Evolutionary conservation across 306 rosid species (phyloP).

Genomic region (Herpetospermum pedunculosum): DNA sequence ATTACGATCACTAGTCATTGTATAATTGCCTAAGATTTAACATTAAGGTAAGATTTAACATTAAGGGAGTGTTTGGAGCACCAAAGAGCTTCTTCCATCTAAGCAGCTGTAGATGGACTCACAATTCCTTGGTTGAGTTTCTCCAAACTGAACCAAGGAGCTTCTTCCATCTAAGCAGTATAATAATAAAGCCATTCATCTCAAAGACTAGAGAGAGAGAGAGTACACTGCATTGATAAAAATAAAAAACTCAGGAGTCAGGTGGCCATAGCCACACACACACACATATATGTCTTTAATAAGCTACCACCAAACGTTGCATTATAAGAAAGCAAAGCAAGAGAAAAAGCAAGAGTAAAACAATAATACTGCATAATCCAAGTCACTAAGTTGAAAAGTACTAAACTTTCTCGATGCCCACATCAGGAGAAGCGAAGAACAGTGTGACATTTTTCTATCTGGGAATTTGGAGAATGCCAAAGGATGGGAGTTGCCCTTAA

Average conservation of each 20-base stretch:
- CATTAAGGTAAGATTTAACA: no score
- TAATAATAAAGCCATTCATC: neutral
- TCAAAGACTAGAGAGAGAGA: neutral
- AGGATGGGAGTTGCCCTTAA: slow-evolving; percentile 93
- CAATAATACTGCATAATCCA: neutral
- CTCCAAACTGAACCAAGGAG: neutral
- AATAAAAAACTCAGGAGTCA: no score
- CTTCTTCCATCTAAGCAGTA: neutral
- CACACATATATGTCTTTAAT: neutral
- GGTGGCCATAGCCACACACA: neutral
- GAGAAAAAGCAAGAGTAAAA: neutral
- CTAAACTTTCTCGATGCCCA: slow-evolving; percentile 14
- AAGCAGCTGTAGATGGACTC: no score
- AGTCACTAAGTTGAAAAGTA: slow-evolving; percentile 8
- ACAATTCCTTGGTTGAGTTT: no score
- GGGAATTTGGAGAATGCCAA: slow-evolving; percentile 60
- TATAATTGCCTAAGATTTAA: no score
- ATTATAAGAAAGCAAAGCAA: slow-evolving; percentile 8
- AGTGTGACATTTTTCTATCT: slow-evolving; percentile 3
- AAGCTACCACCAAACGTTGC: neutral
- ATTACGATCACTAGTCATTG: no score
- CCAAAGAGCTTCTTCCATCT: no score
- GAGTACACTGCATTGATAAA: neutral
- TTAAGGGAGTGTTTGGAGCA: no score
- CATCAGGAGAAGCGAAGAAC: slow-evolving; percentile 9